A percentile compares a stretch with the other conserved stretches of the same genome.
Conservation (phyloP, 78 protist genomes). For the Speleostelium caveatum region DNA sequence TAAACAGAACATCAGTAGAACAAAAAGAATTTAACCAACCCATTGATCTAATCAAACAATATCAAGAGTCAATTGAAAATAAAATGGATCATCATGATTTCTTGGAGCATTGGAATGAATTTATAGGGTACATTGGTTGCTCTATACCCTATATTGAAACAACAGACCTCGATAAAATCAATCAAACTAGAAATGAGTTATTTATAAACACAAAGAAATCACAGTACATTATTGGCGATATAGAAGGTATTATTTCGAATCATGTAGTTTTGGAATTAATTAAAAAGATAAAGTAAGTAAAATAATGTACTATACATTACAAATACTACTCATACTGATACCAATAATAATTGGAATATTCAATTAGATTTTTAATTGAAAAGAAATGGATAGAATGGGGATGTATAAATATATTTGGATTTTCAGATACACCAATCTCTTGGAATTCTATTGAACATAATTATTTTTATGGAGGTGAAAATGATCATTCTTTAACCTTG, state of each 20-base stretch:
- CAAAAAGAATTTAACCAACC: background rate
- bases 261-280: background rate
- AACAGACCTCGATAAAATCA: too few relatives aligned
- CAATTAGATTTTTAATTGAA: background rate
- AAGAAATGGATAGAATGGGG: slow-evolving; percentile 35
- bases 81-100: background rate
- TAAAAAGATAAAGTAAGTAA: slow-evolving; percentile 1
- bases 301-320: too few relatives aligned
- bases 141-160: too few relatives aligned
- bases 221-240: slow-evolving; percentile 10
- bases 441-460: slow-evolving; percentile 48
- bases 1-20: background rate
- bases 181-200: background rate
- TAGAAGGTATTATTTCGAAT: slow-evolving; percentile 26
- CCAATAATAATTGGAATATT: too few relatives aligned
- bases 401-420: slow-evolving; percentile 20
- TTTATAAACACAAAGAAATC: background rate
- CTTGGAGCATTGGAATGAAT: slow-evolving; percentile 9
- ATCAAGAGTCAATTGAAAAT: background rate
- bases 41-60: background rate
- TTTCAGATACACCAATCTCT: slow-evolving; percentile 52
- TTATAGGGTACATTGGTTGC: slow-evolving; percentile 4
- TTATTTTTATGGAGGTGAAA: slow-evolving; percentile 38
- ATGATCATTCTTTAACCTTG: slow-evolving; percentile 28
- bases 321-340: too few relatives aligned